phyloP scores from a whole-genome alignment of 1,284 basidiomycete species.

The Ustilago crameri region DNA sequence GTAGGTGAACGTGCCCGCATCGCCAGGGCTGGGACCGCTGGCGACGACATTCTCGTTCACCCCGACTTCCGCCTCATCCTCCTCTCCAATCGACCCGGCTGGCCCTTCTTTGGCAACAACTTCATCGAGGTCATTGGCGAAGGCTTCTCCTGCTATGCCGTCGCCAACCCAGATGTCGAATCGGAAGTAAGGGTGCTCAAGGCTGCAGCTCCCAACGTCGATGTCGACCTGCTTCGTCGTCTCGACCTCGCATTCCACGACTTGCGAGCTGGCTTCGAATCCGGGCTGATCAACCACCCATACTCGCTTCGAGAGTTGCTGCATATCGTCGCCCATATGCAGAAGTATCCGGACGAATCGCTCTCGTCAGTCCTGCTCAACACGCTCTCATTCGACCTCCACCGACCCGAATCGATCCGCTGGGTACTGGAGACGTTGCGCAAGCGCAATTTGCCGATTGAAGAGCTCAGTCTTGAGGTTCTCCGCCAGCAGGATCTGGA shows the following conservation, averaged over 20 bases:
- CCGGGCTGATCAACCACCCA: constrained; percentile 66
- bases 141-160: constrained; percentile 66
- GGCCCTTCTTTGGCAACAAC: constrained; percentile 66
- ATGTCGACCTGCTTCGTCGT: constrained; percentile 54
- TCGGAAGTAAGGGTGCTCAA: constrained; percentile 66
- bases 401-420: constrained; percentile 67
- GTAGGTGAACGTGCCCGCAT: constrained; percentile 7
- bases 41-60: constrained; percentile 62
- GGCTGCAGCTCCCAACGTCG: constrained; percentile 64
- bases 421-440: constrained; percentile 62
- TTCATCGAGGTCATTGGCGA: constrained; percentile 68
- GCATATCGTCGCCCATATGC: constrained; percentile 68
- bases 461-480: constrained; percentile 57
- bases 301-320: constrained; percentile 69
- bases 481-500: constrained; percentile 47
- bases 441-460: constrained; percentile 58
- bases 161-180: constrained; percentile 67
- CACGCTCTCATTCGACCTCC: constrained; percentile 68
- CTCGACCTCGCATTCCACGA: constrained; percentile 68
- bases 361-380: constrained; percentile 68
- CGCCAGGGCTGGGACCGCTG: constrained; percentile 7
- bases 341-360: constrained; percentile 65
- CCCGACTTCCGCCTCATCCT: constrained; percentile 68
- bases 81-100: constrained; percentile 68
- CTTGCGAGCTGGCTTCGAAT: constrained; percentile 67